Conservation (phyloP, 192 early-diverging fungal species). For the Coemansia sp. region DNA sequence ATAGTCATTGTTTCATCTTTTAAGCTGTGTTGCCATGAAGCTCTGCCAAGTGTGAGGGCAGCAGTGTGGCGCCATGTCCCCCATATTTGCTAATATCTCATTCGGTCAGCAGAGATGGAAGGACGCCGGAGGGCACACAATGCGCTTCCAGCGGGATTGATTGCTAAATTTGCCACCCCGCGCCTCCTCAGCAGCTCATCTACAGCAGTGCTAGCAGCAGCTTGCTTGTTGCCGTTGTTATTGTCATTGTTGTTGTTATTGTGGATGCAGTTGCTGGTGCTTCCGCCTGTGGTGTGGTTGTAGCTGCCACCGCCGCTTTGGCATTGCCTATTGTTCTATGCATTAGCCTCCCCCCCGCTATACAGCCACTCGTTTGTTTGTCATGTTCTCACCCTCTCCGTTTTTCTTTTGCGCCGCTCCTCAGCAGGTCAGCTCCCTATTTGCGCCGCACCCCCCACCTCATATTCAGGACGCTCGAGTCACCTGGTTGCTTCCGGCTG, state of each 20-base stretch:
- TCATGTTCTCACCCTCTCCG: constrained; percentile 13
- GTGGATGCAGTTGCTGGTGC: background rate
- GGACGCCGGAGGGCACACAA: constrained; percentile 1
- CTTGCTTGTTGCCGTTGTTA: background rate
- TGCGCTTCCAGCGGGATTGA: background rate
- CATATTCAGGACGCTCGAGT: constrained; percentile 8
- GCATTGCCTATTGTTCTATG: constrained; percentile 1
- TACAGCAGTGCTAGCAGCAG: background rate
- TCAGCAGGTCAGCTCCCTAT: constrained; percentile 6
- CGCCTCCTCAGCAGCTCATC: constrained; percentile 14
- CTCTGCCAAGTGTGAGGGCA: background rate
- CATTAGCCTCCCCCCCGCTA: constrained; percentile 20
- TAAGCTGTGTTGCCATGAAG: background rate
- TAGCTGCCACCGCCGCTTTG: constrained; percentile 3
- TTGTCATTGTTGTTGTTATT: background rate
- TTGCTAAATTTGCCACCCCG: constrained; percentile 15
- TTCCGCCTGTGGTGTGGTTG: background rate
- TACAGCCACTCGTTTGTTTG: constrained; percentile 24
- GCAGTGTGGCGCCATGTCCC: background rate
- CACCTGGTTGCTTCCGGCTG: constrained; percentile 11
- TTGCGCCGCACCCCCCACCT: constrained; percentile 9
- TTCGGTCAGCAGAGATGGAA: background rate
- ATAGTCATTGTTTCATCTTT: background rate
- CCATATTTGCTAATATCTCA: constrained; percentile 1
- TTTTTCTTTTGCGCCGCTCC: constrained; percentile 1